Conservation (phyloP, 306 rosid genomes). For the Quercus gilva region DNA sequence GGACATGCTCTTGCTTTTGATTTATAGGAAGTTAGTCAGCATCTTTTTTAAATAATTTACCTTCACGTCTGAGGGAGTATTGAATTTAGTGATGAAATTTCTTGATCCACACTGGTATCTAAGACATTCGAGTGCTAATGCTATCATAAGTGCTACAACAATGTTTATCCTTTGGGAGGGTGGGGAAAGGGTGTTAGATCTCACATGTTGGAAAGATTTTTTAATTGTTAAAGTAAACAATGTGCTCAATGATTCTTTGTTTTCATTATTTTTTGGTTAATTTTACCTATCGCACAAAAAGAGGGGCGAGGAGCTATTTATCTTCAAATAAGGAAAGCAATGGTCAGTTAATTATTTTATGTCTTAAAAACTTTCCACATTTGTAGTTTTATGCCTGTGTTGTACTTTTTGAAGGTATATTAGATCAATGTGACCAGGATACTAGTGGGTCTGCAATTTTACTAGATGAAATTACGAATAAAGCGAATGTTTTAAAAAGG, state of each 20-base stretch:
- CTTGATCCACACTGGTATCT: neutral
- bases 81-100: neutral
- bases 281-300: too few species aligned
- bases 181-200: neutral
- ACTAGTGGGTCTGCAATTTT: neutral
- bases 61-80: neutral
- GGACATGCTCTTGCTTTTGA: neutral
- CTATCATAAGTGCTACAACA: neutral
- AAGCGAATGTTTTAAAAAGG: neutral
- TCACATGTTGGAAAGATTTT: too few species aligned
- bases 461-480: neutral
- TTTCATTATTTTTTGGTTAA: too few species aligned
- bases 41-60: conserved; percentile 8
- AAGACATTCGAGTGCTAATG: neutral
- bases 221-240: neutral
- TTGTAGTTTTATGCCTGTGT: neutral
- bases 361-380: neutral
- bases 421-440: neutral
- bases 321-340: neutral
- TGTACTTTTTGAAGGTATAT: neutral
- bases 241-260: neutral
- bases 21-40: neutral
- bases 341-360: neutral
- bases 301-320: neutral
- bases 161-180: neutral